A percentile compares a stretch with the other conserved stretches of the same genome.
These are phyloP conservation scores for Ustilago curta DNA, from an alignment of 1,284 basidiomycete genomes.

Conservation along the genomic window DNA sequence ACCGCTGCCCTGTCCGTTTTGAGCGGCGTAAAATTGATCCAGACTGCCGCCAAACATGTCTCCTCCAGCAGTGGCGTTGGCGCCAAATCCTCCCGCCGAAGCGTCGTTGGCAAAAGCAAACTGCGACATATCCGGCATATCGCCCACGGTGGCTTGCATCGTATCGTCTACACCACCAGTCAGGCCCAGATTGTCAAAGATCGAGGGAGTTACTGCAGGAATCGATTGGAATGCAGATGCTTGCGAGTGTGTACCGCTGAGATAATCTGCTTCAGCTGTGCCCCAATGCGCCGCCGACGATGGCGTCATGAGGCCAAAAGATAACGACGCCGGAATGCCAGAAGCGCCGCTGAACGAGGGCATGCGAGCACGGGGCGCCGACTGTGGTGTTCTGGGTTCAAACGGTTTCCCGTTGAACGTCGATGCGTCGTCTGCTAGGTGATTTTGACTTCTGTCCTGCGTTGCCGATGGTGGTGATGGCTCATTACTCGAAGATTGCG, in stretches of 20 bases:
- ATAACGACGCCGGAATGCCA: constrained; percentile 28
- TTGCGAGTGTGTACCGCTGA: constrained; percentile 35
- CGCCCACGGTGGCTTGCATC: constrained; percentile 10
- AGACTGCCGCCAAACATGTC: constrained; percentile 15
- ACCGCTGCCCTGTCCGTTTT: not conserved
- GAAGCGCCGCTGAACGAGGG: constrained; percentile 29
- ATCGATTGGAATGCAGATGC: constrained; percentile 13
- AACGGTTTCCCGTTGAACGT: constrained; percentile 12
- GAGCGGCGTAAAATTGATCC: constrained; percentile 15
- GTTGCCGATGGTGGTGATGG: constrained; percentile 31
- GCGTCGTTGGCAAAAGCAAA: constrained; percentile 8
- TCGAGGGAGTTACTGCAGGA: constrained; percentile 38
- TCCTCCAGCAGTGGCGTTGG: constrained; percentile 1
- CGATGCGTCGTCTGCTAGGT: not conserved
- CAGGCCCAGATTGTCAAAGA: constrained; percentile 44
- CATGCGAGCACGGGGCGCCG: constrained; percentile 18
- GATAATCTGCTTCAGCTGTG: constrained; percentile 21
- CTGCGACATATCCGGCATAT: constrained; percentile 24
- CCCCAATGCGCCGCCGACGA: constrained; percentile 22
- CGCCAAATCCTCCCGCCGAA: not conserved
- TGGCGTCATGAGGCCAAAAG: constrained; percentile 41
- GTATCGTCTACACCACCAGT: constrained; percentile 14
- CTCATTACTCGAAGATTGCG: constrained; percentile 22
- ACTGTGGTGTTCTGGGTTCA: constrained; percentile 32
- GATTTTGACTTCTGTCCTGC: not conserved